Percentiles rank a stretch among this genome's conserved stretches.
phyloP scores from a whole-genome alignment of 2,329 filamentous ascomycete species.

The Curvularia sp. region DNA sequence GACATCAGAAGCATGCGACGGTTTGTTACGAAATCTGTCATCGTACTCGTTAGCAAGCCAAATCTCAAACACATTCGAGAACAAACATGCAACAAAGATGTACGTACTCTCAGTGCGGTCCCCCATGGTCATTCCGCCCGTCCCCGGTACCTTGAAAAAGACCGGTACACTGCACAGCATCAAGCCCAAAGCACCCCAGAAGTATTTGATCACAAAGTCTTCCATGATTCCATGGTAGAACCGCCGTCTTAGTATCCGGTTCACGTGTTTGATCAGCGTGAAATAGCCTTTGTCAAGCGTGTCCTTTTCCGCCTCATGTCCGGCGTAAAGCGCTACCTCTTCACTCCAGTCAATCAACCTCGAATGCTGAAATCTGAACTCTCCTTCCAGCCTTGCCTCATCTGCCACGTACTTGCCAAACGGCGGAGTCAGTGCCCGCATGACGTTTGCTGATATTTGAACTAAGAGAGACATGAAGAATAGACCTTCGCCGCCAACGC shows the following conservation, averaged over 20 bases:
- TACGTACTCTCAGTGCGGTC: constrained; percentile 68
- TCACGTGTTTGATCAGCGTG: constrained; percentile 98
- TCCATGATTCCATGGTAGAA: constrained; percentile 99
- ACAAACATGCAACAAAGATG: neutral
- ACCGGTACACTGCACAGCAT: constrained; percentile 93
- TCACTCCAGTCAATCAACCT: constrained; percentile 95
- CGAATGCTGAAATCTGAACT: constrained; percentile 95
- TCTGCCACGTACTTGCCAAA: constrained; percentile 98
- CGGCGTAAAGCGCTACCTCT: constrained; percentile 89
- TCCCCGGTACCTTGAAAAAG: constrained; percentile 88
- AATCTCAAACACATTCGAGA: neutral
- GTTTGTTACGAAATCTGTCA: constrained; percentile 84
- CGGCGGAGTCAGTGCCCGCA: constrained; percentile 92
- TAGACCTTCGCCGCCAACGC: constrained; percentile 93
- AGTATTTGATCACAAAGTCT: constrained; percentile 99
- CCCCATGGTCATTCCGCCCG: constrained; percentile 65
- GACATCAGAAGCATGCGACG: constrained; percentile 88
- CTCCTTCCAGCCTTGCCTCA: constrained; percentile 90
- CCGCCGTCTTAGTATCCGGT: constrained; percentile 85
- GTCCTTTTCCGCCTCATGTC: constrained; percentile 94
- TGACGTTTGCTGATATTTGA: constrained; percentile 88
- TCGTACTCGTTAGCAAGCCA: constrained; percentile 12
- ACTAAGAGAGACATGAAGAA: constrained; percentile 95
- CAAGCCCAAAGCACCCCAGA: constrained; percentile 94
- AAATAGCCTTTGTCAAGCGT: constrained; percentile 98